phyloP scores from a whole-genome alignment of 371 early-diverging fungal species.

The Rhizomucor pusillus region DNA sequence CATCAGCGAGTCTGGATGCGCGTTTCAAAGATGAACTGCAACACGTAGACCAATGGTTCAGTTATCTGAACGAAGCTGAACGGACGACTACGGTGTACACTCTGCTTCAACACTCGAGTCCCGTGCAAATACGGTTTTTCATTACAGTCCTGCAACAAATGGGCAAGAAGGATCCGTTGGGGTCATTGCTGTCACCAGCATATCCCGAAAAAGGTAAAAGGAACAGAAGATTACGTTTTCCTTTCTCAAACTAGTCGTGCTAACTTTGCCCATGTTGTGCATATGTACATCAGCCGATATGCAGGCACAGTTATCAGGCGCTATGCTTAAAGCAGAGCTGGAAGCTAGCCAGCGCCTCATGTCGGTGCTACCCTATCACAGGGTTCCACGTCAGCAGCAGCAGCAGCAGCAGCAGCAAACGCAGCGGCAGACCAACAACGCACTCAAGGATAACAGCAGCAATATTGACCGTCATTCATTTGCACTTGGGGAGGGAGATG shows the following conservation, averaged over 20 bases:
- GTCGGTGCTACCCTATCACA: constrained; percentile 51
- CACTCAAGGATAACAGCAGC: constrained; percentile 26
- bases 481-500: constrained; percentile 55
- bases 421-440: constrained; percentile 6
- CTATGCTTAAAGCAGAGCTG: constrained; percentile 61
- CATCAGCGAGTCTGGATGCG: constrained; percentile 80
- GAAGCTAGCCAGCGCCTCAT: constrained; percentile 57
- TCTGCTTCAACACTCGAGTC: constrained; percentile 84
- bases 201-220: constrained; percentile 47
- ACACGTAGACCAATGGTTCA: constrained; percentile 95
- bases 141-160: constrained; percentile 88
- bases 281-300: constrained; percentile 36
- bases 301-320: constrained; percentile 55
- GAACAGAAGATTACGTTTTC: constrained; percentile 1
- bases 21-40: constrained; percentile 66
- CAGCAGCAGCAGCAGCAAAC: constrained; percentile 8
- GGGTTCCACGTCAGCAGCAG: constrained; percentile 31
- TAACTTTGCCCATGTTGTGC: background rate
- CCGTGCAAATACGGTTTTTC: constrained; percentile 90
- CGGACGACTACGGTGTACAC: constrained; percentile 89
- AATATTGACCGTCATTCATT: constrained; percentile 72
- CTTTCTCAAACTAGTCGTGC: too few species aligned
- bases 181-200: constrained; percentile 49
- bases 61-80: constrained; percentile 86
- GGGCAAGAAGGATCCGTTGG: constrained; percentile 71